phyloP scores from a whole-genome alignment of 257 asterid genomes.

The Penstemon eatonii region DNA sequence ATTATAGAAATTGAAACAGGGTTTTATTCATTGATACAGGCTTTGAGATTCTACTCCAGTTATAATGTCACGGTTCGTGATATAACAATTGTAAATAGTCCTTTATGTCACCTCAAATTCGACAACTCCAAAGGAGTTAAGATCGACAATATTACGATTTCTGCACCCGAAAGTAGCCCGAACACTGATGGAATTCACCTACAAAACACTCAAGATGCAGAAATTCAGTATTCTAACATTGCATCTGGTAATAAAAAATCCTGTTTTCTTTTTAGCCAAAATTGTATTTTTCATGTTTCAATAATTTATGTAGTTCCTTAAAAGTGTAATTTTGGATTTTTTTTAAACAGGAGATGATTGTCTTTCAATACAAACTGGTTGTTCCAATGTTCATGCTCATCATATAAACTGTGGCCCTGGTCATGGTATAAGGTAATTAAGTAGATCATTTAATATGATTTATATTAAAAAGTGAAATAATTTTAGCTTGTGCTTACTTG shows the following conservation, averaged over 20 bases:
- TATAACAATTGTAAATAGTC: slow-evolving; percentile 59
- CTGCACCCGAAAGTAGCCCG: slow-evolving; percentile 71
- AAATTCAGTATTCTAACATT: slow-evolving; percentile 62
- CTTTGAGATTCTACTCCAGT: slow-evolving; percentile 71
- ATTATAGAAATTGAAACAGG: neutral
- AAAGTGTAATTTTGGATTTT: slow-evolving; percentile 4
- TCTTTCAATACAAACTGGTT: slow-evolving; percentile 85
- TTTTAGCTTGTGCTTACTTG: neutral
- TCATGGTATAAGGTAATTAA: slow-evolving; percentile 78
- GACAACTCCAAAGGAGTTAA: slow-evolving; percentile 60
- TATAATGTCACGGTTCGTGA: slow-evolving; percentile 52
- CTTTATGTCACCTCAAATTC: slow-evolving; percentile 77
- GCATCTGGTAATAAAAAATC: slow-evolving; percentile 46
- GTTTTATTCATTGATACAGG: slow-evolving; percentile 40
- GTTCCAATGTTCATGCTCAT: slow-evolving; percentile 65
- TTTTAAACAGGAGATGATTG: slow-evolving; percentile 73
- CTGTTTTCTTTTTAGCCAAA: neutral
- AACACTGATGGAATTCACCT: slow-evolving; percentile 90
- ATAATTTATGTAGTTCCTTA: neutral
- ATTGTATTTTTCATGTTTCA: neutral
- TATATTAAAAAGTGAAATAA: neutral
- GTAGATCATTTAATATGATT: neutral
- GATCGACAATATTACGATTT: slow-evolving; percentile 63
- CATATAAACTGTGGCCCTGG: slow-evolving; percentile 86
- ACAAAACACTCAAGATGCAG: slow-evolving; percentile 76